A percentile compares a stretch with the other conserved stretches of the same genome.
phyloP scores from a whole-genome alignment of 2,329 filamentous ascomycete genomes.

The Diplodia scrobiculata region DNA sequence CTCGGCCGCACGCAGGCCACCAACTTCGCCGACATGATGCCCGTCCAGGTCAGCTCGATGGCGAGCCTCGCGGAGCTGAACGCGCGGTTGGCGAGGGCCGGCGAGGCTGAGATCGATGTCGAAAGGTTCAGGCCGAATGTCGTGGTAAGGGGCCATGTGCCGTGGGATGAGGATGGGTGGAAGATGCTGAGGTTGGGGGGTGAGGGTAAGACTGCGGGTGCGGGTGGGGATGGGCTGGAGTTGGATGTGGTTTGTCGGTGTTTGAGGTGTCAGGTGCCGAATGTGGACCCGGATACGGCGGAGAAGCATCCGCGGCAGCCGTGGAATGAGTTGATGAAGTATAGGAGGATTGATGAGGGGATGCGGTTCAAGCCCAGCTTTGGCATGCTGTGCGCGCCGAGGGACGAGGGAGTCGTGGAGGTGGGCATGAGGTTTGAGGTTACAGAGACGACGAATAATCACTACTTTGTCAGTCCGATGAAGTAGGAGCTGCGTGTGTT shows the following conservation, averaged over 20 bases:
- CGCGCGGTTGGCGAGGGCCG: constrained; percentile 48
- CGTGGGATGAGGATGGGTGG: constrained; percentile 67
- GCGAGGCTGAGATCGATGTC: constrained; percentile 54
- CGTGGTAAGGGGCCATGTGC: constrained; percentile 57
- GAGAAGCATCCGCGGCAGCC: constrained; percentile 61
- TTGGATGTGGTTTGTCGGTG: constrained; percentile 63
- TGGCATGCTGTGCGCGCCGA: constrained; percentile 65
- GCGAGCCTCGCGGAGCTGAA: constrained; percentile 63
- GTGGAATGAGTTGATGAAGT: constrained; percentile 64
- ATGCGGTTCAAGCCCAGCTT: constrained; percentile 67
- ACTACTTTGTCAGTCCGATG: constrained; percentile 47
- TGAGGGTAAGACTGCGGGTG: too few species aligned
- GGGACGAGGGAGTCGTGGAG: constrained; percentile 57
- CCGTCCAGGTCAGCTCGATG: constrained; percentile 59
- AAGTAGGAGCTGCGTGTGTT: constrained; percentile 44
- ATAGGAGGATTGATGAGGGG: constrained; percentile 61
- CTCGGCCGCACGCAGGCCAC: constrained; percentile 59
- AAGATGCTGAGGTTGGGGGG: constrained; percentile 57
- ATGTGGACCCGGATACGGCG: constrained; percentile 65
- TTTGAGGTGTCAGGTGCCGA: constrained; percentile 64
- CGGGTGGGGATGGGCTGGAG: constrained; percentile 43
- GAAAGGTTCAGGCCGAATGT: constrained; percentile 68
- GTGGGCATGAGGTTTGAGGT: constrained; percentile 64
- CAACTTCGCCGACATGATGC: constrained; percentile 64
- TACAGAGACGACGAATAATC: constrained; percentile 58